phyloP scores from a whole-genome alignment of 2,329 filamentous ascomycete species.

The Cercospora sp. region DNA sequence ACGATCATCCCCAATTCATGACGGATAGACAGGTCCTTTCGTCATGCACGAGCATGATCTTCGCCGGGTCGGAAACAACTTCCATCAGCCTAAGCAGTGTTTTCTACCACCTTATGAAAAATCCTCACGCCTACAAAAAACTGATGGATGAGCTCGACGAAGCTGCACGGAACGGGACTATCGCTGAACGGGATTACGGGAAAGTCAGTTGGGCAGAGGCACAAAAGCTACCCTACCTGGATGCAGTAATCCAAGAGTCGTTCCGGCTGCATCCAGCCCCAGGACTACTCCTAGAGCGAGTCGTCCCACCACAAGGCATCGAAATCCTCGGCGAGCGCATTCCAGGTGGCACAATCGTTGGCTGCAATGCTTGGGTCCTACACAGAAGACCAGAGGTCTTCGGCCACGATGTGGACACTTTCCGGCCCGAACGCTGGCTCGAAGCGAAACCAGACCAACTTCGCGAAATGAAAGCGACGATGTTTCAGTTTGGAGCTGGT shows the following conservation, averaged over 20 bases:
- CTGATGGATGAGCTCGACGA: conserved; percentile 64
- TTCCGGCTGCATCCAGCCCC: conserved; percentile 75
- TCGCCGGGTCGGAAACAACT: conserved; percentile 72
- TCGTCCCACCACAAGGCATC: conserved; percentile 65
- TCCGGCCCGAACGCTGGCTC: conserved; percentile 67
- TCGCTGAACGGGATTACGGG: conserved; percentile 49
- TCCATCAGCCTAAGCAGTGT: conserved; percentile 70
- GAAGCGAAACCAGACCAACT: conserved; percentile 57
- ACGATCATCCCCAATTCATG: conserved; percentile 70
- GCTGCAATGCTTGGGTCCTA: conserved; percentile 73
- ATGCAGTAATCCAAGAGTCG: conserved; percentile 75
- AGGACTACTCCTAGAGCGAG: conserved; percentile 69
- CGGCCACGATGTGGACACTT: conserved; percentile 65
- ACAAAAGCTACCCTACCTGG: conserved; percentile 71
- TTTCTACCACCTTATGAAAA: conserved; percentile 72
- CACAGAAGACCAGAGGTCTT: conserved; percentile 69
- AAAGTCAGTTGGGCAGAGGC: conserved; percentile 69
- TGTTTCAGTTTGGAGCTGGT: conserved; percentile 74
- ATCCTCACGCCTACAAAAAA: conserved; percentile 56
- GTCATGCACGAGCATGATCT: conserved; percentile 69
- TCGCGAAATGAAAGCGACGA: conserved; percentile 66
- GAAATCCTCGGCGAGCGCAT: conserved; percentile 64
- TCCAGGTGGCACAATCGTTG: conserved; percentile 70
- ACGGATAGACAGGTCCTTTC: conserved; percentile 67
- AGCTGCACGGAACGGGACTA: conserved; percentile 54